These are phyloP conservation scores for Trametes cinnabarina DNA, from an alignment of 768 basidiomycete species.

Conservation along the genomic window DNA sequence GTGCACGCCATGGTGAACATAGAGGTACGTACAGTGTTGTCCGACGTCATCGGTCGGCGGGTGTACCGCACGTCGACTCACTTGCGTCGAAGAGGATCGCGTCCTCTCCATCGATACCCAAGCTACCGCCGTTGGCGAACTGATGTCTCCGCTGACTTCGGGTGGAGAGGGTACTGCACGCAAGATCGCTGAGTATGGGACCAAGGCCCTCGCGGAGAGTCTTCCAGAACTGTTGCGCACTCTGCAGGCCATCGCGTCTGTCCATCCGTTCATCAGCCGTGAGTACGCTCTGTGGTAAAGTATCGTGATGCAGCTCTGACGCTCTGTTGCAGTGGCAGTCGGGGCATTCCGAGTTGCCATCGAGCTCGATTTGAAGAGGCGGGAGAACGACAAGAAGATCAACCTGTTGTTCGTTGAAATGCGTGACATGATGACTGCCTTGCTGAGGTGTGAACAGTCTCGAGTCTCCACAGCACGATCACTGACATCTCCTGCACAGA, in stretches of 20 bases:
- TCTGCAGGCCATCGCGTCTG: slow-evolving; percentile 26
- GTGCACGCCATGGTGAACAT: not conserved
- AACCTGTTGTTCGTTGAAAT: slow-evolving; percentile 47
- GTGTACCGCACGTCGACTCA: not conserved
- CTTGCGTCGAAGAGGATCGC: not conserved
- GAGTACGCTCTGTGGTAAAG: not conserved
- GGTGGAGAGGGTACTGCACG: not conserved
- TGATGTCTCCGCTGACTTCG: slow-evolving; percentile 7
- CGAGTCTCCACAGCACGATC: not conserved
- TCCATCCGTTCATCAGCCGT: slow-evolving; percentile 32
- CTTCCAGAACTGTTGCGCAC: slow-evolving; percentile 28
- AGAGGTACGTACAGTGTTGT: not conserved
- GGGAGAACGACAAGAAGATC: slow-evolving; percentile 53
- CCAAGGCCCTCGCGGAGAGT: slow-evolving; percentile 22
- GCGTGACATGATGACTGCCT: slow-evolving; percentile 47
- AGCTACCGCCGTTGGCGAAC: not conserved
- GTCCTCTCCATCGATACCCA: slow-evolving; percentile 1
- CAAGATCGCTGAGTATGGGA: slow-evolving; percentile 6
- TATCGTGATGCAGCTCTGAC: not conserved
- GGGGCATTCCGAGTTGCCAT: slow-evolving; percentile 50
- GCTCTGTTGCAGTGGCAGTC: slow-evolving; percentile 40
- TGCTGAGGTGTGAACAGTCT: slow-evolving; percentile 40
- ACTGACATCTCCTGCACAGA: slow-evolving; percentile 19
- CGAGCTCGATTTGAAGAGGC: slow-evolving; percentile 46
- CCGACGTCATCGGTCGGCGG: too few species aligned